These are phyloP conservation scores for Aspergillus brasiliensis DNA, from an alignment of 2,329 filamentous ascomycete genomes.

Conservation along the genomic window DNA sequence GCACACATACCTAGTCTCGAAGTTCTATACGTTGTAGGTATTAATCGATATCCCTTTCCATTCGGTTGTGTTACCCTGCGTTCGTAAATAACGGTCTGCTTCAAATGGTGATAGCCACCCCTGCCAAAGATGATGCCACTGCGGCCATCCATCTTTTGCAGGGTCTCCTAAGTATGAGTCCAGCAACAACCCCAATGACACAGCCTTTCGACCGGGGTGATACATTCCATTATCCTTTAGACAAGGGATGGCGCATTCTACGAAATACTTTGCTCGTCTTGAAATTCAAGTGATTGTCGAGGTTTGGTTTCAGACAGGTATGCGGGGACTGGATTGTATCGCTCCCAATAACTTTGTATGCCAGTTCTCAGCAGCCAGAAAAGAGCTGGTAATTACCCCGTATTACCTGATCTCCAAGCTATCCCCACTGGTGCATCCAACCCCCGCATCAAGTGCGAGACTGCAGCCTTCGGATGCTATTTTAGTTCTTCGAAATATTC, in stretches of 20 bases:
- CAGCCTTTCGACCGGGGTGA: neutral
- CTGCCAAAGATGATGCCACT: neutral
- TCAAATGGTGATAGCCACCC: neutral
- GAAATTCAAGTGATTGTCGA: neutral
- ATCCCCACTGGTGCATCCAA: neutral
- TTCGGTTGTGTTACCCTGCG: neutral
- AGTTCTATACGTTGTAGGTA: neutral
- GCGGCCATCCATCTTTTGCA: neutral
- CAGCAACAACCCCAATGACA: neutral
- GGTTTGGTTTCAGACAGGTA: neutral
- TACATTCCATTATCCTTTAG: neutral
- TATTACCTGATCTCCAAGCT: neutral
- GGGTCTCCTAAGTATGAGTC: neutral
- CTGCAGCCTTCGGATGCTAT: neutral
- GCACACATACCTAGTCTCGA: neutral
- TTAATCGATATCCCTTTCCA: neutral
- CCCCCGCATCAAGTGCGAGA: neutral
- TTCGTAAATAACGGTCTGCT: neutral
- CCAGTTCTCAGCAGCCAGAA: too few species aligned
- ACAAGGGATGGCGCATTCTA: neutral
- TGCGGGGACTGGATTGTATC: neutral
- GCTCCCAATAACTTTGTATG: too few species aligned
- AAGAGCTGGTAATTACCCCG: too few species aligned
- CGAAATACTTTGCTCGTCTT: neutral
- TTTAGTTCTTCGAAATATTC: neutral